Base-by-base conservation (phyloP, 805 yeast genomes). In the Hemisphaericaspora nanyangensis region DNA sequence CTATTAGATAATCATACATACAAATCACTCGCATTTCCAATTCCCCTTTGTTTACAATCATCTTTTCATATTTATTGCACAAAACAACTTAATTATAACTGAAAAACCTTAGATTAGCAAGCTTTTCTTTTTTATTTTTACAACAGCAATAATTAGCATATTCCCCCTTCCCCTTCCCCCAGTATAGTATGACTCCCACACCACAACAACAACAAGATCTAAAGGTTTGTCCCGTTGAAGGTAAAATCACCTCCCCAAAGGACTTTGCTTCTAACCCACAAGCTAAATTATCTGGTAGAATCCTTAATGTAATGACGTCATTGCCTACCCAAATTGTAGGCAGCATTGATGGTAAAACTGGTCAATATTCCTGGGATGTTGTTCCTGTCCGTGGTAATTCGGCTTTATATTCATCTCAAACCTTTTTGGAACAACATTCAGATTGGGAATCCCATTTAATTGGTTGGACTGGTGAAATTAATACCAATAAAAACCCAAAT, bases 401-500 rank as follows among this genome's bases (percentile, higher is more conserved):
- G 7, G 95, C 97, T 0, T 64, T 91, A 27, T 82, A 84, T 52
- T 80, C 95, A 3, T 79, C 95, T 13, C 76, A 85, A 44, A 72
- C 75, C 43, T 81, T 76, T 53, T 63, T 89, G 37, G 71, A 68
- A 36, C 76, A 76, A 40, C 77, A 79, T 33, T 76, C 90, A 0
- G 76, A 80, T 17, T 91, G 96, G 93, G 95, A 89, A 45, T 82
- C 90, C 33, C 86, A 88, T 48, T 64, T 87, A 36, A 80, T 93
- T 37, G 97, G 88, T 1, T 93, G 99, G 99, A 85, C 97, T 0
- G 99, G 99, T 33, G 98, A 89, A 60, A 60, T 61, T 29, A 62
- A 63, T 49, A 55, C 57, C 40, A 48, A 47, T 31, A 40, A 47
- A 24, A 48, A 45, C 20, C 52, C 49, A 33, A 29, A 37, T 26